A percentile compares a stretch with the other conserved stretches of the same genome.
phyloP scores from a whole-genome alignment of 768 basidiomycete species.

The Rubroboletus satanas region DNA sequence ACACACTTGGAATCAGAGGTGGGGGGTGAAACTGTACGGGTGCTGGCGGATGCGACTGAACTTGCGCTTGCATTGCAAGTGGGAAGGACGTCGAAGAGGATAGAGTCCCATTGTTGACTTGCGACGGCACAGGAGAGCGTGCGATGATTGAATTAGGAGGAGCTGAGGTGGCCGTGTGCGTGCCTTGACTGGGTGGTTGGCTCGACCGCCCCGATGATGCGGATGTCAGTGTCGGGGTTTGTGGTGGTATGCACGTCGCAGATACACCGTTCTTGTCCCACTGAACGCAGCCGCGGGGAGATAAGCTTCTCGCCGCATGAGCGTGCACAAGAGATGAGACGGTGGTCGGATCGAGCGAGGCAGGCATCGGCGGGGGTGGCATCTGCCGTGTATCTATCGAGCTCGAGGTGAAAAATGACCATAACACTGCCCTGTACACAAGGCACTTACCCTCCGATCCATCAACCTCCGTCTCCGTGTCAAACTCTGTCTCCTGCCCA shows the following conservation, averaged over 20 bases:
- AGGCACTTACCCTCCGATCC: conserved; percentile 22
- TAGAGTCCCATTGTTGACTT: not conserved
- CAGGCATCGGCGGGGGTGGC: conserved; percentile 53
- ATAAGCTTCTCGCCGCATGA: conserved; percentile 12
- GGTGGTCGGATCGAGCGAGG: conserved; percentile 40
- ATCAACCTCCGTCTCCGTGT: conserved; percentile 29
- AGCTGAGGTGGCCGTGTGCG: not conserved
- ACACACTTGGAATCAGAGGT: conserved; percentile 22
- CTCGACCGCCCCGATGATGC: not conserved
- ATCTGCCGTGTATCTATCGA: conserved; percentile 37
- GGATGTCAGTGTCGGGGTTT: conserved; percentile 2
- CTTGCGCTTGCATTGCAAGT: not conserved
- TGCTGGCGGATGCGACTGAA: not conserved
- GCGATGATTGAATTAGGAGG: not conserved
- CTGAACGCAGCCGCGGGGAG: conserved; percentile 17
- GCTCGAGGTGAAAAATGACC: not conserved
- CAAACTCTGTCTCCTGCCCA: conserved; percentile 31
- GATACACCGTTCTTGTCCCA: conserved; percentile 15
- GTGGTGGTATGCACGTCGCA: conserved; percentile 12
- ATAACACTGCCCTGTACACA: not conserved
- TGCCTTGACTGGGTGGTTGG: conserved; percentile 6
- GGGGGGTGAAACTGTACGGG: not conserved
- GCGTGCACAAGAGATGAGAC: conserved; percentile 29
- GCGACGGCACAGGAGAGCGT: not conserved
- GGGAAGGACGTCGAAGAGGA: conserved; percentile 1